These are phyloP conservation scores for Talaromyces rugulosus DNA, from an alignment of 2,329 filamentous ascomycete species.

Conservation along the genomic window DNA sequence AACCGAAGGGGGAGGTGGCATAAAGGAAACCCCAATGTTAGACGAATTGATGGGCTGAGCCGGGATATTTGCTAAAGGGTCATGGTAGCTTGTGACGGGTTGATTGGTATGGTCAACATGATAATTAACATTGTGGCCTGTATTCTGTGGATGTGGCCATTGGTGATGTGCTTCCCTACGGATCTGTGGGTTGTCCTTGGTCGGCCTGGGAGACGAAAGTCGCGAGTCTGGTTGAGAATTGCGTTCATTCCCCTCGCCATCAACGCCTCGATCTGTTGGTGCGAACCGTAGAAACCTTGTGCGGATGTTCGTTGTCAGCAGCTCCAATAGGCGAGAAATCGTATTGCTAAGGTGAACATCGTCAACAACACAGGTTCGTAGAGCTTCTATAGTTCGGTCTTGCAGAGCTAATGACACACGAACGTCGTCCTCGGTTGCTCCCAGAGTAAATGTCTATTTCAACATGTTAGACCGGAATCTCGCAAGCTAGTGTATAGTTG, in stretches of 20 bases:
- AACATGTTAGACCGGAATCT: conserved; percentile 12
- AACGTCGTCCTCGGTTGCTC: conserved; percentile 59
- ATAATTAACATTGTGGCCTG: conserved; percentile 4
- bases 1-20: conserved; percentile 44
- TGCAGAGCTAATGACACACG: conserved; percentile 56
- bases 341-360: conserved; percentile 62
- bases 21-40: conserved; percentile 43
- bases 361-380: conserved; percentile 60
- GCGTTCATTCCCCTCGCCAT: conserved; percentile 35
- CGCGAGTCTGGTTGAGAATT: conserved; percentile 30
- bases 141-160: conserved; percentile 8
- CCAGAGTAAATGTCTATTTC: conserved; percentile 55
- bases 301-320: conserved; percentile 56
- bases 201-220: conserved; percentile 32
- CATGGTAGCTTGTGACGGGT: conserved; percentile 21
- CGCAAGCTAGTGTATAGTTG: not conserved
- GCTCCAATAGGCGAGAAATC: conserved; percentile 58
- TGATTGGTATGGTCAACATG: conserved; percentile 13
- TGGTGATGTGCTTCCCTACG: conserved; percentile 16
- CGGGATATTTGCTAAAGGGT: conserved; percentile 41
- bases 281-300: conserved; percentile 56
- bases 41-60: conserved; percentile 42
- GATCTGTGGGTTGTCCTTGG: conserved; percentile 20
- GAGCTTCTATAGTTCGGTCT: conserved; percentile 54
- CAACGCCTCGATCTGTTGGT: conserved; percentile 45